Percentiles rank a stretch among this genome's conserved stretches.
phyloP scores from a whole-genome alignment of 768 basidiomycete genomes.

The Dioszegia aurantiaca region DNA sequence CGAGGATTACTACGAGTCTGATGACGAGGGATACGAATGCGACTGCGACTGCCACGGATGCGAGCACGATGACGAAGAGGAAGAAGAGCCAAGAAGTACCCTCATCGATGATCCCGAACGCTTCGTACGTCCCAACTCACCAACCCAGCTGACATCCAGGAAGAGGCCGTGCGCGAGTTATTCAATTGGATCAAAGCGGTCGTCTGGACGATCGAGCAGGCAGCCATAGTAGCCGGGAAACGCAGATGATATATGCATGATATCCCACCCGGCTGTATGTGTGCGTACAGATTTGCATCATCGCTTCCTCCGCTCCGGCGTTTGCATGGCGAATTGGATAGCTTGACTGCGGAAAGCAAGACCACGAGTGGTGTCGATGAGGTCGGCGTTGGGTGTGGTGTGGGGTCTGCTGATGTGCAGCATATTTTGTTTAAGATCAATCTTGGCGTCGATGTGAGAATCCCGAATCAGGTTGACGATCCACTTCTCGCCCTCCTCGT shows the following conservation, averaged over 20 bases:
- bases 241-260: slow-evolving; percentile 15
- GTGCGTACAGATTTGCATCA: slow-evolving; percentile 20
- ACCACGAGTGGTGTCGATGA: slow-evolving; percentile 93
- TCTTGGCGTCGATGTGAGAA: slow-evolving; percentile 94
- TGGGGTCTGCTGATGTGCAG: slow-evolving; percentile 91
- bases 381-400: slow-evolving; percentile 82
- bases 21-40: slow-evolving; percentile 14
- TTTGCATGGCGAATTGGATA: slow-evolving; percentile 70
- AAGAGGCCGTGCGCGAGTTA: slow-evolving; percentile 46
- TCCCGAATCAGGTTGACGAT: slow-evolving; percentile 98
- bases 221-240: slow-evolving; percentile 43
- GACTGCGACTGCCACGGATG: slow-evolving; percentile 17
- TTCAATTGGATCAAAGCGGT: slow-evolving; percentile 52
- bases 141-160: slow-evolving; percentile 21
- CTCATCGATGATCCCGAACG: slow-evolving; percentile 43
- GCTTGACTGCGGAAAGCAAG: slow-evolving; percentile 87
- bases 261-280: slow-evolving; percentile 13
- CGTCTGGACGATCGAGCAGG: slow-evolving; percentile 51
- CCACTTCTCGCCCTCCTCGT: slow-evolving; percentile 97
- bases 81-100: slow-evolving; percentile 8
- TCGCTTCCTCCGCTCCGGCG: slow-evolving; percentile 21
- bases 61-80: slow-evolving; percentile 13
- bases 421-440: slow-evolving; percentile 94
- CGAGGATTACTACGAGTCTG: slow-evolving; percentile 10
- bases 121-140: slow-evolving; percentile 28